Evolutionary conservation across 192 early-diverging fungal species (phyloP).

Genomic region (Umbelopsis sp.): DNA sequence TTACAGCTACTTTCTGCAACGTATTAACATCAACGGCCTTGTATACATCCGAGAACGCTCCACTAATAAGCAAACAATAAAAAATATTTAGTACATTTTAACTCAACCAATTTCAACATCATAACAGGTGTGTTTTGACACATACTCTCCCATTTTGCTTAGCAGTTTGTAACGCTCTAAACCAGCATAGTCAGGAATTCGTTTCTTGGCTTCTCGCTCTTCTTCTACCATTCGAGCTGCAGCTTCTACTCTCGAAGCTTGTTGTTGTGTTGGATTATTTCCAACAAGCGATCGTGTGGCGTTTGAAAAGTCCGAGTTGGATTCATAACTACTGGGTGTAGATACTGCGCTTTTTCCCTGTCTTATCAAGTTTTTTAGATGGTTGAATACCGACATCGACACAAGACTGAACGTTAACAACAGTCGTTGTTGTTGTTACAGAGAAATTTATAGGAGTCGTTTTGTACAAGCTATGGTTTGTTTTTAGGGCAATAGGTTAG

Average conservation of each 20-base stretch:
- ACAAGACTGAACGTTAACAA: background rate
- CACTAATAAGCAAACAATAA: conserved; percentile 48
- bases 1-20: conserved; percentile 75
- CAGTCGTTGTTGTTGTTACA: background rate
- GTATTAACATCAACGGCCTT: conserved; percentile 64
- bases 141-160: conserved; percentile 74
- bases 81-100: conserved; percentile 10
- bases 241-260: conserved; percentile 17
- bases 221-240: conserved; percentile 22
- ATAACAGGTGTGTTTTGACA: conserved; percentile 20
- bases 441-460: background rate
- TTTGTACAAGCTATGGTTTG: background rate
- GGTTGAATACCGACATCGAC: conserved; percentile 14
- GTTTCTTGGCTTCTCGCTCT: conserved; percentile 26
- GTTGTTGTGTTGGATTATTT: background rate
- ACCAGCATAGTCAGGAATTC: conserved; percentile 54
- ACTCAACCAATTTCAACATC: background rate
- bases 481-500: too few relatives aligned
- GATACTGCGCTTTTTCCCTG: conserved; percentile 1
- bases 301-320: conserved; percentile 1
- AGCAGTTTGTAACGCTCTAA: conserved; percentile 56
- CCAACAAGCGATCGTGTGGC: conserved; percentile 1
- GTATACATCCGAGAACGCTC: conserved; percentile 86
- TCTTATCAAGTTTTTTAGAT: conserved; percentile 13
- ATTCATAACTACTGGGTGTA: background rate